Evolutionary conservation across 495 filamentous ascomycete species (phyloP).

Genomic region (Aspergillus steynii): DNA sequence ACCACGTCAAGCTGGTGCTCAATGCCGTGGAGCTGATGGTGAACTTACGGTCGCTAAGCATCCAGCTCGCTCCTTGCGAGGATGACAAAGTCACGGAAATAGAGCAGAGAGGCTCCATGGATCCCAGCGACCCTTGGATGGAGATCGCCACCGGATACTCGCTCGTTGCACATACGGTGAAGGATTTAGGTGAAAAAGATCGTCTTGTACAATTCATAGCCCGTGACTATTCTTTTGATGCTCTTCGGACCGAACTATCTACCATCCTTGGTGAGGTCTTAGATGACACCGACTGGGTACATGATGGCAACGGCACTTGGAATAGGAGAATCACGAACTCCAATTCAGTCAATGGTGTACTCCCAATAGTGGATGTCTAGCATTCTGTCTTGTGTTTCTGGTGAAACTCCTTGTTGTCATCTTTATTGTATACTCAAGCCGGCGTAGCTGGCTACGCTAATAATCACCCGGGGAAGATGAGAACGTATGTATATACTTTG

Average conservation of each 20-base stretch:
- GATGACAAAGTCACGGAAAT: slow-evolving; percentile 36
- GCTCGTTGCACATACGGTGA: slow-evolving; percentile 35
- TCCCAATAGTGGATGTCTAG: not conserved
- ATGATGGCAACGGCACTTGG: slow-evolving; percentile 33
- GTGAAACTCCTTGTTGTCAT: not conserved
- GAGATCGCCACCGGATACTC: slow-evolving; percentile 42
- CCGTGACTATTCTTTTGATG: slow-evolving; percentile 33
- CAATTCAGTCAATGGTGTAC: not conserved
- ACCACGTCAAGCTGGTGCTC: slow-evolving; percentile 40
- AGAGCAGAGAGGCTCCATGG: slow-evolving; percentile 43
- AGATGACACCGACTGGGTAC: slow-evolving; percentile 25
- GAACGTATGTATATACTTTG: no score
- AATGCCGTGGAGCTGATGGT: slow-evolving; percentile 31
- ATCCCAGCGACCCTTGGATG: slow-evolving; percentile 47
- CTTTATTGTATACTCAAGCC: not conserved
- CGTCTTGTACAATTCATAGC: slow-evolving; percentile 27
- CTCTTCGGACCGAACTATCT: slow-evolving; percentile 30
- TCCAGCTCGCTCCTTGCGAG: slow-evolving; percentile 34
- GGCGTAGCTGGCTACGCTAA: not conserved
- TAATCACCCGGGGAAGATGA: not conserved
- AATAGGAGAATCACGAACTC: slow-evolving; percentile 9
- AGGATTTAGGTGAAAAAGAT: slow-evolving; percentile 18
- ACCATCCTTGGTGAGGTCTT: slow-evolving; percentile 26
- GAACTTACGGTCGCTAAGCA: slow-evolving; percentile 27
- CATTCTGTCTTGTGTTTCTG: not conserved